Evolutionary conservation across 1,139 yeast genomes (phyloP).

Genomic region (Saccharomycopsis hybrid): DNA sequence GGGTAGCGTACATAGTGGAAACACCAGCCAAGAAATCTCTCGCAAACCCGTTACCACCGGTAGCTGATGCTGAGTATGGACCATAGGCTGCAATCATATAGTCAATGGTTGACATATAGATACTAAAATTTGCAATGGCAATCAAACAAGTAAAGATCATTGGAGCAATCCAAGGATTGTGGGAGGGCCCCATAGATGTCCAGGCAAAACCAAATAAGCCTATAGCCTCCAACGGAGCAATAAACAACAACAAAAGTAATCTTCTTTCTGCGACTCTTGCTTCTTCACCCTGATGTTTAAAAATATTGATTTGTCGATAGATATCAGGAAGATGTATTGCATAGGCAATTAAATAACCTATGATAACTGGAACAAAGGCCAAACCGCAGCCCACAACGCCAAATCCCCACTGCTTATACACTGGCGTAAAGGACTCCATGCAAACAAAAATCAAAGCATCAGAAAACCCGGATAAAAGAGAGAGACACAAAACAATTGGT

Average conservation of each 20-base stretch:
- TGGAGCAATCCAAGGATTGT: slow-evolving; percentile 9
- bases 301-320: slow-evolving; percentile 4
- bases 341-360: slow-evolving; percentile 33
- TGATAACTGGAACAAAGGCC: slow-evolving; percentile 30
- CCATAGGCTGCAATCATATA: slow-evolving; percentile 11
- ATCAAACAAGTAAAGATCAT: slow-evolving; percentile 7
- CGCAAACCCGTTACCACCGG: slow-evolving; percentile 8
- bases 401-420: slow-evolving; percentile 27
- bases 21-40: slow-evolving; percentile 9
- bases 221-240: slow-evolving; percentile 8
- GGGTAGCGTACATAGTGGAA: slow-evolving; percentile 3
- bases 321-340: slow-evolving; percentile 3
- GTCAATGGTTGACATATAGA: slow-evolving; percentile 10
- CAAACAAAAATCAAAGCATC: slow-evolving; percentile 37
- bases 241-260: neutral
- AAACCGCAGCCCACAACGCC: slow-evolving; percentile 29
- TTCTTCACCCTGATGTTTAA: slow-evolving; percentile 1
- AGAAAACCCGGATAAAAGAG: slow-evolving; percentile 35
- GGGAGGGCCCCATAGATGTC: slow-evolving; percentile 5
- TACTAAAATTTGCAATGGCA: slow-evolving; percentile 7
- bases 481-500: slow-evolving; percentile 35
- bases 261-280: slow-evolving; percentile 3
- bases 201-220: slow-evolving; percentile 8
- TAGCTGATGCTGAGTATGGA: slow-evolving; percentile 7
- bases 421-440: slow-evolving; percentile 33